Base-by-base conservation (phyloP, 805 yeast species). In the Zygosaccharomyces siamensis region DNA sequence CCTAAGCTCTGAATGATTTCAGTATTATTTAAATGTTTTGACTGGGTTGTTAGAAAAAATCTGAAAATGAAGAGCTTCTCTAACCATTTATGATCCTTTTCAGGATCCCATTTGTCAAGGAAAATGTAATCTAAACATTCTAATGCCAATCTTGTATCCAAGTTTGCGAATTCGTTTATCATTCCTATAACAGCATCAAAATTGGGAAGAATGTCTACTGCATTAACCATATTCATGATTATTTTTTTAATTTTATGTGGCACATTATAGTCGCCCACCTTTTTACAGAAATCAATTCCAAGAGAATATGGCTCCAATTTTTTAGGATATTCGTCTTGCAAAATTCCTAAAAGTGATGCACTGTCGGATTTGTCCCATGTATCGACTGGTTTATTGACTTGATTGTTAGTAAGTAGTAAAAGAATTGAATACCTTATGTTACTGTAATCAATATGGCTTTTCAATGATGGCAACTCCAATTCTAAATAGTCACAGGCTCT, bases 221-320 rank as follows among this genome's bases (percentile, higher is more conserved):
- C 55, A 50, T 64, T 60, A 0, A 72, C 55, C 69, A 71, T 64
- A 40, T 65, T 63, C 70, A 72, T 72, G 1, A 72, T 50, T 1
- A 59, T 51, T 18, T 66, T 68, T 46, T 68, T 69, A 24, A 56
- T 46, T 2, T 56, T 48, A 10, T 51, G 58, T 5, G 47, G 42
- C 2, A 46, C 21, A 3, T 49, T 39, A 0, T 47, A 21, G 2
- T 8, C 28, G 3, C 52, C 47, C n/a, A 51, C 50, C 23, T 59
- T 60, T n/a, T 50, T 52, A 12, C 31, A 26, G 5, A 64, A 45
- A 21, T 59, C 56, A 3, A 72, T 55, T 1, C 57, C 53, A 14
- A 72, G 48, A 18, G 59, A 57, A 45, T 64, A 70, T 0, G 71
- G 56, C 6, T 69, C 72, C 7, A 67, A 47, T 38, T 64, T 61